These are phyloP conservation scores for Microstegium vimineum DNA, from an alignment of 176 grass and related monocot species.

Conservation along the genomic window DNA sequence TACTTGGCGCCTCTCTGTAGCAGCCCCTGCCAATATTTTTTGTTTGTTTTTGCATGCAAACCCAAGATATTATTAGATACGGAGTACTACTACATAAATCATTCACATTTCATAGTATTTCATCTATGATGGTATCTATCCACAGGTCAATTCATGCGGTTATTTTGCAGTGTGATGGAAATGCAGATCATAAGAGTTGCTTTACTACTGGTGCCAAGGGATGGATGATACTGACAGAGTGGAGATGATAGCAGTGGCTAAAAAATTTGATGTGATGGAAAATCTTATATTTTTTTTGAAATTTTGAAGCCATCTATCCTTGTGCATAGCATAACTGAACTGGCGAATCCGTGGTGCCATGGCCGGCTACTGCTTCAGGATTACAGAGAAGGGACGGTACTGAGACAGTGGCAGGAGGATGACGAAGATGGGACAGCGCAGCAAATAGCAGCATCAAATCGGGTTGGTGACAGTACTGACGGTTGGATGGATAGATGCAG, in stretches of 20 bases:
- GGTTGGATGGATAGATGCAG: background rate
- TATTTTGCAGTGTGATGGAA: background rate
- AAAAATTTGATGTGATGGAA: too few species aligned
- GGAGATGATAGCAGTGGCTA: too few species aligned
- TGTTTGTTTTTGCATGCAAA: background rate
- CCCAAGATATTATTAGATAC: too few species aligned
- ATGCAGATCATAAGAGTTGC: background rate
- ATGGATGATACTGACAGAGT: too few species aligned
- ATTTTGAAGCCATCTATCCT: too few species aligned
- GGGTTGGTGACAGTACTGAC: background rate
- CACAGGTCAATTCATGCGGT: background rate
- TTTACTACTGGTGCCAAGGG: too few species aligned
- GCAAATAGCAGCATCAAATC: slow-evolving; percentile 14
- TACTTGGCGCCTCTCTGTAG: slow-evolving; percentile 71
- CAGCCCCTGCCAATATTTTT: slow-evolving; percentile 20
- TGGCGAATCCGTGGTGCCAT: background rate
- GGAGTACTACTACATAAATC: background rate
- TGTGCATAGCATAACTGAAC: too few species aligned
- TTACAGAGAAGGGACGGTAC: too few species aligned
- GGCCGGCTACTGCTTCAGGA: too few species aligned
- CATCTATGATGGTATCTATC: too few species aligned
- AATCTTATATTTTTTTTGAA: too few species aligned
- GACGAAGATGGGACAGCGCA: background rate
- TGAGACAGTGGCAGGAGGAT: background rate
- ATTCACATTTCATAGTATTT: background rate